Evolutionary conservation across 331 rosid species (phyloP).

Genomic region (Arachis monticola): DNA sequence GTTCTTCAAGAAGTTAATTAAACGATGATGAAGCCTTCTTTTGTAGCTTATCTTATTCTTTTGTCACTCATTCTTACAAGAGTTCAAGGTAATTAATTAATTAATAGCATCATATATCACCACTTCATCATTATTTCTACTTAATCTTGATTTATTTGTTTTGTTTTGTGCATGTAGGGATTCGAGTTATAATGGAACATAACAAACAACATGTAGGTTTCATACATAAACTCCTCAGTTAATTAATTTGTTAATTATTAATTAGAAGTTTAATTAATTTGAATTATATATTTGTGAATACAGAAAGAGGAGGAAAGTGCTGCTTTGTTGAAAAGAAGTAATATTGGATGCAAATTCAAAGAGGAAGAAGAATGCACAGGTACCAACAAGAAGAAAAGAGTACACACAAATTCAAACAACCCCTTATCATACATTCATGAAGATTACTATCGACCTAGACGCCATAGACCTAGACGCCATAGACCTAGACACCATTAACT

Average conservation of each 20-base stretch:
- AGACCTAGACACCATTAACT: constrained; percentile 68
- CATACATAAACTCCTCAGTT: background rate
- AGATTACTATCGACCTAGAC: constrained; percentile 82
- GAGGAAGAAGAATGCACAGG: constrained; percentile 52
- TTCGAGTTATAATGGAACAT: constrained; percentile 53
- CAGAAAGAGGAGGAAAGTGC: constrained; percentile 45
- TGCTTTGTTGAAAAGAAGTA: constrained; percentile 31
- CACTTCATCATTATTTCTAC: no score
- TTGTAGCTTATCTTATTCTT: constrained; percentile 54
- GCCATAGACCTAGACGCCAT: constrained; percentile 72
- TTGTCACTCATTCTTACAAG: constrained; percentile 52
- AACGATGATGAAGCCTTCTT: constrained; percentile 50
- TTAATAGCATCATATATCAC: no score
- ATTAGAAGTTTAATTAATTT: background rate
- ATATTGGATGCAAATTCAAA: constrained; percentile 33
- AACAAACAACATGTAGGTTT: constrained; percentile 49
- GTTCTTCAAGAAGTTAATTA: background rate
- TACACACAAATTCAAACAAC: constrained; percentile 58
- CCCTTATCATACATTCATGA: constrained; percentile 75
- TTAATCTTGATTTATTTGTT: constrained; percentile 11
- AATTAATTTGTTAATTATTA: no score
- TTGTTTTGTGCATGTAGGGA: constrained; percentile 48
- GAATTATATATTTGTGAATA: constrained; percentile 13
- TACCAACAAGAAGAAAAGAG: constrained; percentile 61
- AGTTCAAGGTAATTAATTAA: constrained; percentile 49